phyloP scores from a whole-genome alignment of 2,329 filamentous ascomycete genomes.

The Leptographium galeiforme region DNA sequence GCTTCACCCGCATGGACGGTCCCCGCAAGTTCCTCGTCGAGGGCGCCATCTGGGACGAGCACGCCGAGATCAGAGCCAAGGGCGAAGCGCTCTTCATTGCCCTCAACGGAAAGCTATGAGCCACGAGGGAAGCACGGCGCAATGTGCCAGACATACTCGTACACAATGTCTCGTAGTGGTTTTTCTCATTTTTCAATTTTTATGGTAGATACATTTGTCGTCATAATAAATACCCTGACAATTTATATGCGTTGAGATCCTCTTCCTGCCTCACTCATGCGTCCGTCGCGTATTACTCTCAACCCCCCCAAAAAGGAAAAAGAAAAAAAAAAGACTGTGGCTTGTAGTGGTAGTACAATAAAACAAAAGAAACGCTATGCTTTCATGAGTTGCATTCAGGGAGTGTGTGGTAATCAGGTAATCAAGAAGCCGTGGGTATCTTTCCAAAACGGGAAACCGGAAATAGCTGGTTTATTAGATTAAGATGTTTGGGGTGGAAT shows the following conservation, averaged over 20 bases:
- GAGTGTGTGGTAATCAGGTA: background rate
- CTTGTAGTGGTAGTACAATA: background rate
- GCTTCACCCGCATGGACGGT: constrained; percentile 31
- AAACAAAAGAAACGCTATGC: constrained; percentile 10
- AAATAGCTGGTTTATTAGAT: background rate
- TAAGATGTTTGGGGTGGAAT: background rate
- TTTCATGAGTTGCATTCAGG: constrained; percentile 5
- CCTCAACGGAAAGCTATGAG: constrained; percentile 10
- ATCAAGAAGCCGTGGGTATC: background rate
- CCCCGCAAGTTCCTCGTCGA: constrained; percentile 37
- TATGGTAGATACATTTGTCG: background rate
- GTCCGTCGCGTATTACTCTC: background rate
- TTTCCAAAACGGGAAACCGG: background rate
- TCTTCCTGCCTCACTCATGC: background rate
- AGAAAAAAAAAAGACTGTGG: background rate
- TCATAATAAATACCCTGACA: background rate
- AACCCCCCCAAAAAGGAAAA: background rate
- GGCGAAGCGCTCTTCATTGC: constrained; percentile 37
- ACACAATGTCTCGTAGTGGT: background rate
- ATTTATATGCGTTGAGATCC: background rate
- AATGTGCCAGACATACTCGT: background rate
- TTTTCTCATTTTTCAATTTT: background rate
- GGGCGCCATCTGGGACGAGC: constrained; percentile 33
- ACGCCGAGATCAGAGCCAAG: constrained; percentile 32
- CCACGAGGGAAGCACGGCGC: background rate